Evolutionary conservation across 2,329 filamentous ascomycete genomes (phyloP), one percentile per base, ranked within the genome.

Genomic region (Myriosclerotinia duriaeana): DNA sequence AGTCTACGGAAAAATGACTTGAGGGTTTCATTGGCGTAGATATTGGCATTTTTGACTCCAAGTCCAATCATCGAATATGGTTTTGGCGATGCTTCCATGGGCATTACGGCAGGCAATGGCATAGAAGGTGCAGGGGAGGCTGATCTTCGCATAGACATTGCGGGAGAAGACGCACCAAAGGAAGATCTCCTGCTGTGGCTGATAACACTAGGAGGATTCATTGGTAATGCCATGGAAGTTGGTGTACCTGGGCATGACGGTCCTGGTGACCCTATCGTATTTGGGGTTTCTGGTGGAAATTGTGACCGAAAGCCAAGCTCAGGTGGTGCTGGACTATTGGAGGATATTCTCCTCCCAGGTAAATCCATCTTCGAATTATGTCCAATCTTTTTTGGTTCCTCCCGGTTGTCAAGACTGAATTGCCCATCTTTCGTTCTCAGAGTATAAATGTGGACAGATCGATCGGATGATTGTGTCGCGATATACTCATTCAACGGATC

Each of bases 401-500:
- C 85, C 67, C 87, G 82, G 66, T 84, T 82, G 65, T 80, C 83
- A 67, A 99, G 83, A 0, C 92, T 93, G 76, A 97, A 97, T 72
- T 96, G 92, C 40, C 95, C 95, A 74, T 99, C 95, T 76, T 98
- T 99, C 30, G 91, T 97, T 81, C 92, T 96, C 70, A 99, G 82
- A 0, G 91, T 94, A 80, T 99, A 99, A 72, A 99, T 95, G 78
- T 99, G 96, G 17, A 98, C 94, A 2, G 95, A 97, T 76, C 95
- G 90, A 79, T 99, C 95, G 6, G 95, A 99, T 8, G 95, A 99
- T 77, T 99, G 95, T 1, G 95, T 99, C 48, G 95, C 95, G 68
- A 99, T 93, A 78, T 93, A 99, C 80, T 99, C 95, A 79, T 98
- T 98, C 66, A 97, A 80, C 34, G 95, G 96, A 80, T 99, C 96